Conservation (phyloP, 1,139 yeast species). For the Fermentozyma sake region DNA sequence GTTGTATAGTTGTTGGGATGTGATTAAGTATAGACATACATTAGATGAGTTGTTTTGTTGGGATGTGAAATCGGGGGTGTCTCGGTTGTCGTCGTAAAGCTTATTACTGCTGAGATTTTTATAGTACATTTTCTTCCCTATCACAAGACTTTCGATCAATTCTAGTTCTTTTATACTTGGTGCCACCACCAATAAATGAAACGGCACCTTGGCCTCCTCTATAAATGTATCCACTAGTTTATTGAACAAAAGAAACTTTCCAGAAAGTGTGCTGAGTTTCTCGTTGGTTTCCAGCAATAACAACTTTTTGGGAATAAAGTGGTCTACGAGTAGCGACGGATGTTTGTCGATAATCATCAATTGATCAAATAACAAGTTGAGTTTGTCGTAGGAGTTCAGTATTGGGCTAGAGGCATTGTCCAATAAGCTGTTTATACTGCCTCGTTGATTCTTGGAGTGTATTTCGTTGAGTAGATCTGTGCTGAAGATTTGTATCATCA, state of each 20-base stretch:
- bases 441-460: conserved; percentile 19
- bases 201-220: conserved; percentile 6
- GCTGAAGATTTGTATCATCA: conserved; percentile 49
- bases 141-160: conserved; percentile 58
- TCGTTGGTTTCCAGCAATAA: conserved; percentile 62
- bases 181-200: conserved; percentile 51
- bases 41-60: conserved; percentile 3
- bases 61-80: conserved; percentile 7
- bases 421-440: conserved; percentile 36
- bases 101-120: conserved; percentile 59
- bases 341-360: conserved; percentile 51
- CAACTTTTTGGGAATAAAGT: conserved; percentile 66
- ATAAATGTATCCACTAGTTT: conserved; percentile 38
- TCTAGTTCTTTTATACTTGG: conserved; percentile 65
- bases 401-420: conserved; percentile 19
- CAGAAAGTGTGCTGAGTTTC: conserved; percentile 48
- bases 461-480: conserved; percentile 36
- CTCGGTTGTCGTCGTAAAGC: conserved; percentile 41
- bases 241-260: conserved; percentile 55
- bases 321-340: conserved; percentile 68
- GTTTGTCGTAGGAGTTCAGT: conserved; percentile 9
- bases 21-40: conserved; percentile 29
- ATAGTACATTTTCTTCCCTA: conserved; percentile 57
- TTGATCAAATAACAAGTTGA: conserved; percentile 44
- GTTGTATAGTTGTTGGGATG: conserved; percentile 37